Base-by-base conservation (phyloP, 371 early-diverging fungal genomes). In the Circinella umbellata region DNA sequence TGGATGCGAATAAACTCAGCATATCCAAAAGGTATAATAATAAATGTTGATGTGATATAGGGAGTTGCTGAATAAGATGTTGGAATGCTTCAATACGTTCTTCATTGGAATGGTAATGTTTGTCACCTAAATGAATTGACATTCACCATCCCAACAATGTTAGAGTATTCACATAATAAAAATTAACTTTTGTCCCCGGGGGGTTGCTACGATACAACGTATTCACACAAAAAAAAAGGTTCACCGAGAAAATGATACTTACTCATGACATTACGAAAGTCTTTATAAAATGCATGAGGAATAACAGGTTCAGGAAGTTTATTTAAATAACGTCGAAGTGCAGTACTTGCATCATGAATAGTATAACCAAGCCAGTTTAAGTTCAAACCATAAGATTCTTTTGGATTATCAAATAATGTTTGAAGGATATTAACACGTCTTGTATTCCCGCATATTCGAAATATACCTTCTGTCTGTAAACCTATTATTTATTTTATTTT, bases 271-370 rank as follows among this genome's bases (percentile, higher is more conserved):
- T 84, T 77, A 18, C 89, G 80, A 63, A 91, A 91, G n/a, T 77
- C 73, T 60, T 88, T 80, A 73, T 90, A 89, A 36, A 79, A 83
- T 17, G 73, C 66, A 47, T 83, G 81, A 4, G 86, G 73, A 68
- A 91, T 88, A 36, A 91, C 90, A 14, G 90, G 86, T 60, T 89
- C 88, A 5, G 89, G 90, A n/a, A 91, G 74, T 42, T 85, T 80
- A 61, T 88, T 88, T 34, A 91, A 74, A 64, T 83, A 91, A 27
- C 90, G 79, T 35, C 87, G 80, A 17, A 89, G 71, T 1, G 89
- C 78, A 62, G 83, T 86, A 36, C 89, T 89, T 18, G 89, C 88
- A 75, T 91, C 91, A 65, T 88, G 88, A 9, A 88, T 83, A 11
- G 88, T 83, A 72, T 81, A 89, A 7, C 83, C 83, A 47, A 53